Conservation (phyloP, 176 grass and related monocot genomes). For the Zizania latifolia region DNA sequence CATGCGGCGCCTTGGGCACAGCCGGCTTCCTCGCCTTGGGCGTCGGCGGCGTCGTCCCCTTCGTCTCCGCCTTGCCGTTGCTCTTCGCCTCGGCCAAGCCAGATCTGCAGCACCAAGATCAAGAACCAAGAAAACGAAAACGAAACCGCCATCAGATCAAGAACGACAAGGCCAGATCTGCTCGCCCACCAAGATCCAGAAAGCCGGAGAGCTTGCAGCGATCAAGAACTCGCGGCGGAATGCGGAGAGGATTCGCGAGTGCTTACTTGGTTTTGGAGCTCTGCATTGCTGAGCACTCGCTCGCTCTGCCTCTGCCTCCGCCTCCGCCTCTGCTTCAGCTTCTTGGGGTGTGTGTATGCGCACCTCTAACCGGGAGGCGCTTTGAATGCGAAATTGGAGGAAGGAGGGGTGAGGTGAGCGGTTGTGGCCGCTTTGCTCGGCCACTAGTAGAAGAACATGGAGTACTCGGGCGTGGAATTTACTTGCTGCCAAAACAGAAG, state of each 20-base stretch:
- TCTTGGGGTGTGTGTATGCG: background rate
- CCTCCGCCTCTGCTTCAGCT: background rate
- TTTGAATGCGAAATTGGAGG: slow-evolving; percentile 16
- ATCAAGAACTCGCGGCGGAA: background rate
- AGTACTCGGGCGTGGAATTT: slow-evolving; percentile 21
- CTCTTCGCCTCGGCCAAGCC: slow-evolving; percentile 36
- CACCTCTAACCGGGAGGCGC: background rate
- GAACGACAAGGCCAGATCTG: background rate
- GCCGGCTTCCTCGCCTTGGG: slow-evolving; percentile 41
- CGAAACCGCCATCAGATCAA: background rate
- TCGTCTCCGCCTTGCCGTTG: slow-evolving; percentile 31
- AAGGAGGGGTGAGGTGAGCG: slow-evolving; percentile 28
- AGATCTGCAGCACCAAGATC: slow-evolving; percentile 3
- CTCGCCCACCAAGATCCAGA: background rate
- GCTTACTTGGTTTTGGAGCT: slow-evolving; percentile 41
- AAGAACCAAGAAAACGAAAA: too few relatives aligned
- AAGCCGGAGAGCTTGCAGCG: background rate
- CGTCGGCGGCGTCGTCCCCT: slow-evolving; percentile 50
- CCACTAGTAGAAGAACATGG: slow-evolving; percentile 21
- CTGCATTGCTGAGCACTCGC: slow-evolving; percentile 28
- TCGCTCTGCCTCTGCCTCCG: background rate
- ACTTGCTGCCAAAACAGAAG: background rate
- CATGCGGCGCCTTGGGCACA: slow-evolving; percentile 41
- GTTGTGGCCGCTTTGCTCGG: slow-evolving; percentile 24
- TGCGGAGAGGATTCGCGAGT: background rate